These are phyloP conservation scores for Thelephora aurantiotincta DNA, from an alignment of 768 basidiomycete genomes.

Conservation along the genomic window DNA sequence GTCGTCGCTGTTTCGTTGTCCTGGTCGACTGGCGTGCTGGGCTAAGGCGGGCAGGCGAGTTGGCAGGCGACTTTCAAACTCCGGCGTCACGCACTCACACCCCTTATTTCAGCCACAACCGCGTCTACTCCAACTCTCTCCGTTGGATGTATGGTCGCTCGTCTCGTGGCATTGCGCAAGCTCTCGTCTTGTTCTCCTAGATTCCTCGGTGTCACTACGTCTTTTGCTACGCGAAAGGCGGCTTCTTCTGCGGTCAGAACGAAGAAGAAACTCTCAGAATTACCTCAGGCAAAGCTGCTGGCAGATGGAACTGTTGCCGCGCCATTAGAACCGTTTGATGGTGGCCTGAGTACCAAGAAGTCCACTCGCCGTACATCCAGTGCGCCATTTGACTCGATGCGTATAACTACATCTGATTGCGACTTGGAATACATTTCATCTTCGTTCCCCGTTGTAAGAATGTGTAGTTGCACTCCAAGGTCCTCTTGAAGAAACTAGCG, in stretches of 20 bases:
- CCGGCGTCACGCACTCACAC: not conserved
- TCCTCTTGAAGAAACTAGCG: no score
- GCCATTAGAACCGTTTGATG: slow-evolving; percentile 29
- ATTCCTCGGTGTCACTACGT: no score
- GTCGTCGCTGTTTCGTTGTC: slow-evolving; percentile 9
- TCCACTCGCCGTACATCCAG: not conserved
- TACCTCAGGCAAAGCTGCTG: slow-evolving; percentile 33
- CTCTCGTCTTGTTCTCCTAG: not conserved
- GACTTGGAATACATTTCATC: no score
- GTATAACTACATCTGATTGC: not conserved
- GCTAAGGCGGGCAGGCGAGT: not conserved
- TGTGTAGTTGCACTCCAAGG: no score
- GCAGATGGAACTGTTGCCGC: slow-evolving; percentile 29
- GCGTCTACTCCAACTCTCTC: slow-evolving; percentile 3
- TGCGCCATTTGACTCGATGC: slow-evolving; percentile 1
- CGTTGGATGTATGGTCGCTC: not conserved
- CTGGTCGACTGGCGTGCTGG: not conserved
- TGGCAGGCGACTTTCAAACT: not conserved
- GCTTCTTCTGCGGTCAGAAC: slow-evolving; percentile 11
- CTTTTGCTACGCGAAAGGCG: no score
- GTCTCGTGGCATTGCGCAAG: not conserved
- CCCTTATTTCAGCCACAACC: no score
- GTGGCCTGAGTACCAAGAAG: slow-evolving; percentile 13
- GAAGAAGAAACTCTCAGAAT: slow-evolving; percentile 40
- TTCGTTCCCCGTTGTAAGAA: no score